phyloP scores from a whole-genome alignment of 2,329 filamentous ascomycete genomes.

The Diaporthe aspalathi region DNA sequence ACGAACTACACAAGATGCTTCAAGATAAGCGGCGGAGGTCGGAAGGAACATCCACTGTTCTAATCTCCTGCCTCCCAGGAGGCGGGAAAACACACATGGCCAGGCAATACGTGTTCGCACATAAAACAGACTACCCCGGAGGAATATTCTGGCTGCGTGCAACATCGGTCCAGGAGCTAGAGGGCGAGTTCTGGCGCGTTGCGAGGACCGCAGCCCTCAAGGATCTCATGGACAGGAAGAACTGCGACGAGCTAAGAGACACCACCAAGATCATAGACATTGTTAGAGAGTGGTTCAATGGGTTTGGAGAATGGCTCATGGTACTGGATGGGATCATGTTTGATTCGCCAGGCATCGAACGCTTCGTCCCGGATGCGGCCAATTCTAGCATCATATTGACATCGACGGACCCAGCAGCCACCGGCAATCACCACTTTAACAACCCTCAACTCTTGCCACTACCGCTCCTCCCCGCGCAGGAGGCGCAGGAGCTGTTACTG shows the following conservation, averaged over 20 bases:
- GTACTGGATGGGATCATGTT: slow-evolving; percentile 76
- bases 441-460: slow-evolving; percentile 69
- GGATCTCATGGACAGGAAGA: slow-evolving; percentile 54
- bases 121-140: slow-evolving; percentile 69
- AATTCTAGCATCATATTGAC: slow-evolving; percentile 76
- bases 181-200: slow-evolving; percentile 74
- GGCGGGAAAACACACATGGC: slow-evolving; percentile 77
- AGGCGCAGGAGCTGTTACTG: slow-evolving; percentile 71
- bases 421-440: slow-evolving; percentile 67
- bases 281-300: slow-evolving; percentile 72
- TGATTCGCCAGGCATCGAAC: slow-evolving; percentile 63
- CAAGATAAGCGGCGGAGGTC: slow-evolving; percentile 66
- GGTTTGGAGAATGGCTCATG: slow-evolving; percentile 72
- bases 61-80: slow-evolving; percentile 73
- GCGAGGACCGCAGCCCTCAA: slow-evolving; percentile 66
- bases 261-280: slow-evolving; percentile 63
- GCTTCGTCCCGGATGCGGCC: slow-evolving; percentile 73
- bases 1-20: slow-evolving; percentile 68
- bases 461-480: slow-evolving; percentile 62
- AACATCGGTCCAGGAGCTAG: slow-evolving; percentile 67
- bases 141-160: slow-evolving; percentile 78
- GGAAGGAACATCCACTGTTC: slow-evolving; percentile 70
- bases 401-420: slow-evolving; percentile 69
- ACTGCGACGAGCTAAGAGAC: slow-evolving; percentile 53
- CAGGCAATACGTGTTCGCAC: slow-evolving; percentile 72